These are phyloP conservation scores for Kluyveromyces siamensis DNA, from an alignment of 805 yeast genomes.

Conservation along the genomic window DNA sequence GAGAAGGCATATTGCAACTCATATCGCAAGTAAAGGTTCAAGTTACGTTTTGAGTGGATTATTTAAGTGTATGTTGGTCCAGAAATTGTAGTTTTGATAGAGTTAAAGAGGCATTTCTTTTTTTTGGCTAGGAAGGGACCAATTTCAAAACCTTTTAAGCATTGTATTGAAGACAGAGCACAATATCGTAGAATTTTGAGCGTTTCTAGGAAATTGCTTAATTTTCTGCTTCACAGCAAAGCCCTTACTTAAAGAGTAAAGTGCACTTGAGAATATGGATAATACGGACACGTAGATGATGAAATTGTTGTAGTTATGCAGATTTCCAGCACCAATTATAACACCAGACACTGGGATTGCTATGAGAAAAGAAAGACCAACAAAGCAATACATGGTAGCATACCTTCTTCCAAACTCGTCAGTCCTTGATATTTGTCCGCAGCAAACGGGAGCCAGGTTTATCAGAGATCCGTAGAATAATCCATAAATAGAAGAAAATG, in stretches of 20 bases:
- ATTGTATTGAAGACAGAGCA: background rate
- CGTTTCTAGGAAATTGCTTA: background rate
- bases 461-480: slow-evolving; percentile 47
- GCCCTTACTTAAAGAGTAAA: slow-evolving; percentile 4
- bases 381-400: slow-evolving; percentile 46
- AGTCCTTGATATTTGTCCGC: slow-evolving; percentile 48
- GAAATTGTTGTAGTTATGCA: slow-evolving; percentile 28
- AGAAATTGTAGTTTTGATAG: too few relatives aligned
- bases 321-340: slow-evolving; percentile 32
- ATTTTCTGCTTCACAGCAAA: slow-evolving; percentile 1
- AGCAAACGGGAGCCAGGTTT: slow-evolving; percentile 49
- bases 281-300: slow-evolving; percentile 22
- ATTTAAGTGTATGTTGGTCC: too few relatives aligned
- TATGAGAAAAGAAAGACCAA: slow-evolving; percentile 32
- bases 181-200: background rate
- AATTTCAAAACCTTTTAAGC: background rate
- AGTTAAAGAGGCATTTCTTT: too few relatives aligned
- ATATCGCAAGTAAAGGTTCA: too few relatives aligned
- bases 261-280: slow-evolving; percentile 2
- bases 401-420: slow-evolving; percentile 47
- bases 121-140: too few relatives aligned
- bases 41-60: too few relatives aligned
- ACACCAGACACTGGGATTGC: slow-evolving; percentile 32
- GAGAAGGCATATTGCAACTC: too few relatives aligned
- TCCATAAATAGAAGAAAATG: slow-evolving; percentile 43